These are phyloP conservation scores for Stromatinia cepivora DNA, from an alignment of 2,329 filamentous ascomycete species.

Conservation along the genomic window DNA sequence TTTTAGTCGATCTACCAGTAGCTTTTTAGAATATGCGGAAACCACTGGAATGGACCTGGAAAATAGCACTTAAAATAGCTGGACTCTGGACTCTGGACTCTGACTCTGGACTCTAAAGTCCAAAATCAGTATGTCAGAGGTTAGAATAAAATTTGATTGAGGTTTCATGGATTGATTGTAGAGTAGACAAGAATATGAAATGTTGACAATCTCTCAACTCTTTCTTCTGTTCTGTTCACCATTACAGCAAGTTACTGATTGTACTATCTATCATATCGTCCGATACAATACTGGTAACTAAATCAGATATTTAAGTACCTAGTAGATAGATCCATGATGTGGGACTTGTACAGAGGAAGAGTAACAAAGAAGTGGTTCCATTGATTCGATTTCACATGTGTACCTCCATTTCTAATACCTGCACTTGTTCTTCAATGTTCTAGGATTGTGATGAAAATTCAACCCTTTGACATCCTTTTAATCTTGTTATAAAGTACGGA, in stretches of 20 bases:
- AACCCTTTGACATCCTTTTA: not conserved
- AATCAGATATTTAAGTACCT: too few species aligned
- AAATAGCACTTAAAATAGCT: not conserved
- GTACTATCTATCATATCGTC: too few species aligned
- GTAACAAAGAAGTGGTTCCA: not conserved
- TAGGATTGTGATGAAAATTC: not conserved
- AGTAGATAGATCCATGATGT: too few species aligned
- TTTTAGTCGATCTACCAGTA: too few species aligned
- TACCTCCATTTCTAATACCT: not conserved
- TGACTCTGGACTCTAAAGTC: too few species aligned
- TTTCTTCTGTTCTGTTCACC: too few species aligned
- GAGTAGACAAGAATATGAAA: too few species aligned
- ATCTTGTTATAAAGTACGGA: not conserved
- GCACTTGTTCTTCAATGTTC: not conserved
- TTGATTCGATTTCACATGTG: not conserved
- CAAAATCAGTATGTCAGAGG: constrained; percentile 2
- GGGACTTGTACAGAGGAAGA: too few species aligned
- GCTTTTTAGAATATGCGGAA: not conserved
- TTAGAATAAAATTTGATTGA: not conserved
- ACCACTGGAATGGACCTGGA: not conserved
- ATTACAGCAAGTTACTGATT: too few species aligned
- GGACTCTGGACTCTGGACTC: too few species aligned
- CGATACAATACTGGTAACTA: too few species aligned
- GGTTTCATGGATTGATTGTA: not conserved
- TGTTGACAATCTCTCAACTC: too few species aligned